Conservation (phyloP, 2,329 filamentous ascomycete species). For the Aspergillus sp. region DNA sequence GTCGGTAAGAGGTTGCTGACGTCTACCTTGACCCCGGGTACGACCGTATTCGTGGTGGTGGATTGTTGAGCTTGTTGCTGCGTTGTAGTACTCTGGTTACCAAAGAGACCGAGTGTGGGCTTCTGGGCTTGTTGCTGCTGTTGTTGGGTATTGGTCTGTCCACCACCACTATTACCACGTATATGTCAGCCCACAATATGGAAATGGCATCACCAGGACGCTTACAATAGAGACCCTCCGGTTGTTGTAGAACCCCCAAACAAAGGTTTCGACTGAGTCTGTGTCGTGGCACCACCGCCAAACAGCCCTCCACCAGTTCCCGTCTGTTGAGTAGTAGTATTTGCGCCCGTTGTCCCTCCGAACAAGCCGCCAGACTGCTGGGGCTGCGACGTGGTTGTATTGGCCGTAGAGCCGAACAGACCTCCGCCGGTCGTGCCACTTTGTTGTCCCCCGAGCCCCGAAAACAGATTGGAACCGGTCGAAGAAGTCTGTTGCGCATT, state of each 20-base stretch:
- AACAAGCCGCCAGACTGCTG: slow-evolving; percentile 27
- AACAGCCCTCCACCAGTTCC: slow-evolving; percentile 35
- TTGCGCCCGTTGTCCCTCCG: slow-evolving; percentile 15
- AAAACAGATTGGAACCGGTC: slow-evolving; percentile 34
- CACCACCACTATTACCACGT: slow-evolving; percentile 17
- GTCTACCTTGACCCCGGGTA: slow-evolving; percentile 76
- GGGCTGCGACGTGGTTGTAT: slow-evolving; percentile 28
- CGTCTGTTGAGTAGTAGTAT: slow-evolving; percentile 20
- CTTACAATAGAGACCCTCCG: slow-evolving; percentile 37
- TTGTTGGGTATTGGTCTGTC: slow-evolving; percentile 26
- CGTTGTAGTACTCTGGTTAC: slow-evolving; percentile 29
- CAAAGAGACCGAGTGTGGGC: slow-evolving; percentile 41
- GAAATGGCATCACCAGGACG: background rate
- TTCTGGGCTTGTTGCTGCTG: slow-evolving; percentile 49
- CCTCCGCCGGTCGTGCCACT: slow-evolving; percentile 23
- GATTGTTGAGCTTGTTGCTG: slow-evolving; percentile 34
- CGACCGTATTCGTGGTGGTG: slow-evolving; percentile 35
- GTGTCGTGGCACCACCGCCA: slow-evolving; percentile 27
- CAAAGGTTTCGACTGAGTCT: slow-evolving; percentile 34
- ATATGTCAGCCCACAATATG: background rate
- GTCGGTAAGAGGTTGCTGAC: slow-evolving; percentile 76
- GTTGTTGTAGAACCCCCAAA: slow-evolving; percentile 30
- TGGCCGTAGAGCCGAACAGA: slow-evolving; percentile 26
- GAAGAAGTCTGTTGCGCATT: slow-evolving; percentile 27
- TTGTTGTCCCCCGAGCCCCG: slow-evolving; percentile 29